Evolutionary conservation across 2,329 filamentous ascomycete species (phyloP), one percentile per base, ranked within the genome.

Genomic region (Colletotrichum sp.): DNA sequence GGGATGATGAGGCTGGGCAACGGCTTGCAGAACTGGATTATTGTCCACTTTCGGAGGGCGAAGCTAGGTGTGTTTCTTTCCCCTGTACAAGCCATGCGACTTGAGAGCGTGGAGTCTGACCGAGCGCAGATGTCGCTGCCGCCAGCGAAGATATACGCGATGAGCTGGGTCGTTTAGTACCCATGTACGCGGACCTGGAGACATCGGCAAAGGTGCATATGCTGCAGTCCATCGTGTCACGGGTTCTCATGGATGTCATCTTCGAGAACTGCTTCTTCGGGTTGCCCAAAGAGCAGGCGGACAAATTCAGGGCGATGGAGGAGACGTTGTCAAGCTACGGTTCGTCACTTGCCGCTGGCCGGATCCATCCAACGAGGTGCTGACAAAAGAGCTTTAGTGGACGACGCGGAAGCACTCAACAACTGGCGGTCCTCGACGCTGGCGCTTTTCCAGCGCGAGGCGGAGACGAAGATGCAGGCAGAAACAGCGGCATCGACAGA

Each of bases 11-110:
- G 89, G 73, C 82, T 95, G 63, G 90, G 91, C 24, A 93, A 95
- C 79, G 90, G 93, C 28, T 84, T 95, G 79, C 93, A 95, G 84
- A 95, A 95, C 79, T 95, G 93, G 93, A 90, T 93, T 5, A 92
- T 95, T 79, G 89, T 90, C 30, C 91, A 94, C 81, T 95, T 94
- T 78, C 88, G 93, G 68, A 90, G 90, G 77, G 88, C 90, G 15
- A 93, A 89, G 84, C 84, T 93, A 63, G 86, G 89, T 90, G 81
- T 79, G 87, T 83, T 60, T n/a, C 15, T 12, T 39, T 16, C n/a
- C 68, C 2, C 18, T 13, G 18, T 10, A 15, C 6, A 21, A 44
- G 21, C 16, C 10, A 4, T 36, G 34, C 16, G 1, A 12, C 18
- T n/a, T 28, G 21, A 12, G n/a, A 76, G 24, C 15, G 12, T 21